Conservation (phyloP, 305 asterid species). For the Fraxinus latifolia region DNA sequence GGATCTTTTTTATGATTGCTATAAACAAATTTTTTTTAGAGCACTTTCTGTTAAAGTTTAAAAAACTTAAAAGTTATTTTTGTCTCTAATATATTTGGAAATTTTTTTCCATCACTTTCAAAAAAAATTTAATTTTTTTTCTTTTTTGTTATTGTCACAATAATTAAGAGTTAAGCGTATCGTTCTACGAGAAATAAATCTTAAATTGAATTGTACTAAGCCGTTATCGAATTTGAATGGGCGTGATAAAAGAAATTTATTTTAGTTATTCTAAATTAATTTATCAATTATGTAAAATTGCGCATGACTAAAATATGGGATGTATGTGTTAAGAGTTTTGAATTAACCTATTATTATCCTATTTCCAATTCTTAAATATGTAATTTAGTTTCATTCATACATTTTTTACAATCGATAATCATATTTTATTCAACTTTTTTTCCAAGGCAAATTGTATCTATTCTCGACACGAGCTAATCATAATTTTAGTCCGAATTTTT, state of each 20-base stretch:
- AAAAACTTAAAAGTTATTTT: too few species aligned
- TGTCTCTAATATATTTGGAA: not conserved
- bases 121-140: too few species aligned
- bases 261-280: not conserved
- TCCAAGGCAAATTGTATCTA: too few species aligned
- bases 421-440: too few species aligned
- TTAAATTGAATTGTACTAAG: too few species aligned
- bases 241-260: not conserved
- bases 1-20: not conserved
- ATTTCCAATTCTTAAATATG: too few species aligned
- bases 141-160: not conserved
- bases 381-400: not conserved
- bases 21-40: not conserved
- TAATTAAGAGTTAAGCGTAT: too few species aligned
- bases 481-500: too few species aligned
- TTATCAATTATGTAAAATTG: too few species aligned
- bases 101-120: not conserved
- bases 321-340: not conserved
- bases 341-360: not conserved
- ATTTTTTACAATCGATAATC: not conserved
- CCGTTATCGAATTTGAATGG: not conserved
- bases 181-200: too few species aligned
- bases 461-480: too few species aligned
- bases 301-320: not conserved
- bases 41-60: not conserved